A percentile compares a stretch with the other conserved stretches of the same genome.
These are phyloP conservation scores for Leishmania arabica DNA, from an alignment of 208 protist species.

Conservation along the genomic window DNA sequence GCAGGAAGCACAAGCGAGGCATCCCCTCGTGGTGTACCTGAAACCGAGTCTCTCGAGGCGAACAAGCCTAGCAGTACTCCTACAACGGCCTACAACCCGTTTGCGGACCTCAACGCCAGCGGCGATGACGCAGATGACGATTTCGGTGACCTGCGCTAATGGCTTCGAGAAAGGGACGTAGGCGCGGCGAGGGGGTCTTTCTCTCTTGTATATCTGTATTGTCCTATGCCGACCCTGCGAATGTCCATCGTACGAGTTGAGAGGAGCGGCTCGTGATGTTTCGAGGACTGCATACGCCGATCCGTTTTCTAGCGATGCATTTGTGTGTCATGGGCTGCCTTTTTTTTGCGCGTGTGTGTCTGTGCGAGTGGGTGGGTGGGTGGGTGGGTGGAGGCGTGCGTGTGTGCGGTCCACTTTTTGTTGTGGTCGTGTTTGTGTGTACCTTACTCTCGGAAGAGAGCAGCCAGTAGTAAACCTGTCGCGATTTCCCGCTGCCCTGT, in stretches of 20 bases:
- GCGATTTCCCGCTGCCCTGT: background rate
- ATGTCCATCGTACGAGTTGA: background rate
- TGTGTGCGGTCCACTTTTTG: background rate
- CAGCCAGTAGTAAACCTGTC: no score
- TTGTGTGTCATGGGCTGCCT: background rate
- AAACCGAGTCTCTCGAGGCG: background rate
- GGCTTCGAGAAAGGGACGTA: background rate
- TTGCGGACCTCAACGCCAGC: constrained; percentile 13
- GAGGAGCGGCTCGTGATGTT: background rate
- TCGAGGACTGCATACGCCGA: background rate
- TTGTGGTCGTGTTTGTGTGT: background rate
- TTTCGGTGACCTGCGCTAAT: constrained; percentile 21
- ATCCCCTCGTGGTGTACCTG: no score
- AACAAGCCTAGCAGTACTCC: background rate
- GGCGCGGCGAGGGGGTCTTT: background rate
- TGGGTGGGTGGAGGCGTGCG: background rate
- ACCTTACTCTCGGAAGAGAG: background rate
- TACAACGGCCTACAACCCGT: constrained; percentile 17
- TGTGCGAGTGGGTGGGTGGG: background rate
- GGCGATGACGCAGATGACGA: constrained; percentile 19
- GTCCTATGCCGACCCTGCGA: background rate
- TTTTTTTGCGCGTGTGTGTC: background rate
- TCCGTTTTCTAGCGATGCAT: background rate
- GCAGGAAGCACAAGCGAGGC: background rate
- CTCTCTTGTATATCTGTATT: background rate